Evolutionary conservation across 2,329 filamentous ascomycete genomes (phyloP), one percentile per base, ranked within the genome.

Genomic region (Aspergillus glaucus): DNA sequence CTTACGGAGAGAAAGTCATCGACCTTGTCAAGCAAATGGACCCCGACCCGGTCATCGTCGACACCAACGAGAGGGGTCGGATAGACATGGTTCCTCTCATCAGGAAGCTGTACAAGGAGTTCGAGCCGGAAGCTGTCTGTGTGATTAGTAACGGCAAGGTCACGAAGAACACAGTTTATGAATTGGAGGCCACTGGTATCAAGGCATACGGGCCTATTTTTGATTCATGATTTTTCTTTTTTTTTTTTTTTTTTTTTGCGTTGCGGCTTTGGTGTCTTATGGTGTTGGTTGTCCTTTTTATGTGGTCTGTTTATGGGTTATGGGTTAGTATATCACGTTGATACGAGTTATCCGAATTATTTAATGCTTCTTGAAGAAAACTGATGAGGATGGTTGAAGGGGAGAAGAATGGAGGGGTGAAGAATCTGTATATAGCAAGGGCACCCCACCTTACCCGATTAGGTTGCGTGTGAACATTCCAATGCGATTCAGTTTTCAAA

Each of bases 171-270:
- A 75, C 89, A 1, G 85, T 89, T 0, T 86, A 83, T 62, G 82
- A 78, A 7, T 69, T 90, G 45, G 84, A 88, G 68, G 76, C 74
- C 34, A 74, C 82, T 48, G 84, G 85, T 0, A 67, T 88, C 6
- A 76, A 80, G 2, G 84, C 85, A 7, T 89, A 79, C 67, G 87
- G 86, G 6, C 84, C 86, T 7, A 87, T 90, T 57, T 90, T 84
- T 71, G 87, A 90, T 66, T 82, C 79, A 40, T 82, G 62, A 64
- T 50, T 43, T 45, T 24, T 1, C 9, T 36, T 36, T 36, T 36
- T 4, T 36, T 50, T 43, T 45, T 24, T 1, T 2, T 36, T 36
- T 36, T 36, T 4, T 36, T 36, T 17, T 36, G 6, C 22, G n/a
- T 17, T 36, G 14, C 14, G 2, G 34, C 4, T n/a, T 36, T n/a